Evolutionary conservation across 352 stramenopile species (phyloP), one percentile per base, ranked within the genome.

Genomic region (Globisporangium megalacanthum): DNA sequence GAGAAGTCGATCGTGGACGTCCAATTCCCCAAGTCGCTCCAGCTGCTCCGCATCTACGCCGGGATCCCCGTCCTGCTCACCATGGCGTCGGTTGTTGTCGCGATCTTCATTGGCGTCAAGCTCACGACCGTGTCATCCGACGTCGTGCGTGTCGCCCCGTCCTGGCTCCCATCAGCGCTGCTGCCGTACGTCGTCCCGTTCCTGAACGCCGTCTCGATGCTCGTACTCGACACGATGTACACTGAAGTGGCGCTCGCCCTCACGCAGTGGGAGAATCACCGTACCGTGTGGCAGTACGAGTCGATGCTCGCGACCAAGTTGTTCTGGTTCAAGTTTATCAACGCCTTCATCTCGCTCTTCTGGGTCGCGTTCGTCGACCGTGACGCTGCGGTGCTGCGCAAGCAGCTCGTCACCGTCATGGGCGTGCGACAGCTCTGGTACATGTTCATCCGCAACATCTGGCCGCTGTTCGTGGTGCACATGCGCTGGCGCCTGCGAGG

Each of bases 311-410:
- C 79, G 6, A 64, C 59, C 22, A 92, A 92, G 53, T 60, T 92
- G 15, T 92, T 89, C 46, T 87, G 67, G 65, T 92, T 92, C 70
- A 92, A 92, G 55, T 92, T 89, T 53, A 58, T 92, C 33, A 92
- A 92, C 48, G 81, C 81, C 0, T 92, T 92, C 65, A 74, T 92
- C 49, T 88, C 81, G 49, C 77, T 92, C 33, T 88, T 88, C 46
- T 89, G 76, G 76, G 73, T 89, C 54, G 81, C 81, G 2, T 92
- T 92, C 57, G 72, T 89, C 2, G 77, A 88, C 17, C 72, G 66
- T 0, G 67, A 87, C 48, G 65, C 76, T 17, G 47, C 60, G 31
- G 68, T 63, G 6, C 62, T 92, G 22, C 71, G 79, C 10, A 77
- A 85, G 14, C 79, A 92, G 60, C 71, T 92, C 15, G 49, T 88